Evolutionary conservation across 345 rosid species (phyloP), one percentile per base, ranked within the genome.

Genomic region (Garcia nutans): DNA sequence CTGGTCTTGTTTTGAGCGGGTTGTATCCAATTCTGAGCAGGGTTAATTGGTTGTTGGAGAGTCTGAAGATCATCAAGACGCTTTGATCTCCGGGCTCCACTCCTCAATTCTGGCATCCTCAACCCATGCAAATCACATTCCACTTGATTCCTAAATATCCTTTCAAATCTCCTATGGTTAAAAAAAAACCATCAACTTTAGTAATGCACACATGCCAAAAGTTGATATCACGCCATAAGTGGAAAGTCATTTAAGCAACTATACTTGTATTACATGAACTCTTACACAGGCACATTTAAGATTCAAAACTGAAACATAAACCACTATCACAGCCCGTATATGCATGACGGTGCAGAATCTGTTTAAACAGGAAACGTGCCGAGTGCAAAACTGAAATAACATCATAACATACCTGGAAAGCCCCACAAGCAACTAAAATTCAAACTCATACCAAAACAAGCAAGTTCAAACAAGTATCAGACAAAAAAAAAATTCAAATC

Each of bases 21-120:
- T 82, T 78, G 73, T 72, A 71, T 84, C 80, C 82, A 89, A 80
- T 91, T 90, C 70, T 92, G 92, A n/a, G 85, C 87, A 86, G 85
- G 92, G 72, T 88, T 90, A 50, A 83, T 68, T 17, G 87, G 90
- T 77, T 88, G 98, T 44, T 90, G 93, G 65, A 84, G 83, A 74
- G 91, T 90, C 87, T 94, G 96, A 75, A 86, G 79, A 81, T 94
- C 89, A 77, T 88, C 96, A 78, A 92, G 93, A 68, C 98, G 96
- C 82, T 89, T 94, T 68, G 90, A 94, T 88, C 97, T 89, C 82
- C 98, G 88, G 77, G 96, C 90, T 91, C 97, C 98, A 60, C 97
- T 94, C 90, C 94, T 88, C 93, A 94, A 86, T 85, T 94, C 97
- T 68, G 96, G 98, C 98, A 94, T 94, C 86, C 86, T 93, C 91